phyloP scores from a whole-genome alignment of 495 filamentous ascomycete species.

The Penicillium flavigenum region DNA sequence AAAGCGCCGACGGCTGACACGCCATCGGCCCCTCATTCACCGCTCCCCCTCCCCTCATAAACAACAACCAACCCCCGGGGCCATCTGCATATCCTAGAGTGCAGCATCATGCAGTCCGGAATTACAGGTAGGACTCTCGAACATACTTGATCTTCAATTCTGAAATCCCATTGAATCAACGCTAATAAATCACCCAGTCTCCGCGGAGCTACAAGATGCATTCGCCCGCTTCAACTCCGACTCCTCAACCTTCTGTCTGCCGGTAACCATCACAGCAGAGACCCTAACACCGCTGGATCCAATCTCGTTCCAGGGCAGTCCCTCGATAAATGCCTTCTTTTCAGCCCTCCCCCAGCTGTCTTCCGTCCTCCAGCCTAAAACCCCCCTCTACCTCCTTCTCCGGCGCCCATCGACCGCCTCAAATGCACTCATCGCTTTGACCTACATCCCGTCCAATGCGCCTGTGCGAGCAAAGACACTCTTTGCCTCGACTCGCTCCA shows the following conservation, averaged over 20 bases:
- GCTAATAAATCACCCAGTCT: slow-evolving; percentile 55
- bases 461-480: slow-evolving; percentile 95
- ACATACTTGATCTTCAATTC: slow-evolving; percentile 2
- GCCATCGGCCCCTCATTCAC: slow-evolving; percentile 24
- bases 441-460: slow-evolving; percentile 87
- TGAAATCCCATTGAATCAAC: slow-evolving; percentile 4
- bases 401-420: slow-evolving; percentile 56
- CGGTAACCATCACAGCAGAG: slow-evolving; percentile 77
- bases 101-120: slow-evolving; percentile 76
- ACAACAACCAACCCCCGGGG: slow-evolving; percentile 16
- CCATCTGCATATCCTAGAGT: slow-evolving; percentile 8
- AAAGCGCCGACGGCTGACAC: neutral
- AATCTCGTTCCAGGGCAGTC: slow-evolving; percentile 52
- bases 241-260: slow-evolving; percentile 68
- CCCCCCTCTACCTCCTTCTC: slow-evolving; percentile 81
- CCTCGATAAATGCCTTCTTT: slow-evolving; percentile 57
- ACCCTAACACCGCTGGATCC: slow-evolving; percentile 62
- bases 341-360: slow-evolving; percentile 60
- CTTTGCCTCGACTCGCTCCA: slow-evolving; percentile 84
- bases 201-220: slow-evolving; percentile 77
- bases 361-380: slow-evolving; percentile 68
- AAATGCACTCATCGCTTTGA: slow-evolving; percentile 67
- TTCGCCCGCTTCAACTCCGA: slow-evolving; percentile 73
- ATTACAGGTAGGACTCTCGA: slow-evolving; percentile 62
- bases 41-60: slow-evolving; percentile 27